Percentiles rank a stretch among this genome's conserved stretches.
Evolutionary conservation across 768 basidiomycete species (phyloP).

Genomic region (Nevesoporus exiguus): DNA sequence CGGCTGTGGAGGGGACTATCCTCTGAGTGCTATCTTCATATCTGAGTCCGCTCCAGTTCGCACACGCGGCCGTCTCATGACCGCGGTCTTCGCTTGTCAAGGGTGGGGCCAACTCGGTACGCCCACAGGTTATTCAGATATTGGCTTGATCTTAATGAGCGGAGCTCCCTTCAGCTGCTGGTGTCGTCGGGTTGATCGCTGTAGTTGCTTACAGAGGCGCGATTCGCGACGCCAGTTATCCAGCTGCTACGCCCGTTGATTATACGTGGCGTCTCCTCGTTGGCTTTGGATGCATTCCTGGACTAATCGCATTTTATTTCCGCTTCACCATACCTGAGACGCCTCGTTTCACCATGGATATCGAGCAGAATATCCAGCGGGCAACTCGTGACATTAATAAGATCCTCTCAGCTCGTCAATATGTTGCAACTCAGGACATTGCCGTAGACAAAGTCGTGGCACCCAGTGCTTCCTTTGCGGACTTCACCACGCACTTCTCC

Average conservation of each 20-base stretch:
- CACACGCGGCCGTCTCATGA: slow-evolving; percentile 84
- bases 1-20: slow-evolving; percentile 87
- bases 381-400: slow-evolving; percentile 68
- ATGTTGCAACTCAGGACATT: slow-evolving; percentile 33
- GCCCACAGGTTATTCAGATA: slow-evolving; percentile 16
- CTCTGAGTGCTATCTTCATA: slow-evolving; percentile 79
- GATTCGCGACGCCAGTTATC: slow-evolving; percentile 42
- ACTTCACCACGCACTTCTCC: slow-evolving; percentile 67
- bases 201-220: slow-evolving; percentile 59
- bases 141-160: background rate
- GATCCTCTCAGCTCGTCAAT: slow-evolving; percentile 48
- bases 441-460: slow-evolving; percentile 45
- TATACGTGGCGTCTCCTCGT: slow-evolving; percentile 82
- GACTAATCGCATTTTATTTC: slow-evolving; percentile 77
- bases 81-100: slow-evolving; percentile 77
- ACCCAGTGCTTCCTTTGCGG: slow-evolving; percentile 61
- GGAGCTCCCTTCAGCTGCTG: slow-evolving; percentile 48
- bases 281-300: slow-evolving; percentile 82
- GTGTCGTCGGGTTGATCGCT: slow-evolving; percentile 60
- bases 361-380: slow-evolving; percentile 72
- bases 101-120: slow-evolving; percentile 87
- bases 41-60: slow-evolving; percentile 80
- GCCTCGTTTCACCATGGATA: slow-evolving; percentile 88
- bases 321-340: slow-evolving; percentile 91
- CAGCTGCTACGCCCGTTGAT: slow-evolving; percentile 56